Percentiles rank a stretch among this genome's conserved stretches.
Evolutionary conservation across 2,329 filamentous ascomycete species (phyloP).

Genomic region (Cercospora beticola): DNA sequence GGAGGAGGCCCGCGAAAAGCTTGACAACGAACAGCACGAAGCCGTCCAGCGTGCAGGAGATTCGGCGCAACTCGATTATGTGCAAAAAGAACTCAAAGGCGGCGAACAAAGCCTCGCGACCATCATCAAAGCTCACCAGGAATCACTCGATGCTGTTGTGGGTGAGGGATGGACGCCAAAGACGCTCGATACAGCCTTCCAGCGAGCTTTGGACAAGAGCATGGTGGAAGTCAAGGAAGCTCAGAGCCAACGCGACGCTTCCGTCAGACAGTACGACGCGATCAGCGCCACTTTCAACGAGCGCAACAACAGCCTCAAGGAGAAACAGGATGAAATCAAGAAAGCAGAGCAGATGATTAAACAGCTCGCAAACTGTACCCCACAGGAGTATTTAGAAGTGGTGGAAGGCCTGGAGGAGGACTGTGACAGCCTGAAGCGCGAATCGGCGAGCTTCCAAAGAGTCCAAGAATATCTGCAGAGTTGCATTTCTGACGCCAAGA

Average conservation of each 20-base stretch:
- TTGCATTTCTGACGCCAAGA: constrained; percentile 51
- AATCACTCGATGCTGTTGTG: constrained; percentile 66
- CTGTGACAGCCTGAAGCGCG: constrained; percentile 64
- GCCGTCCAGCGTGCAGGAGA: constrained; percentile 79
- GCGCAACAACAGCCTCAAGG: constrained; percentile 62
- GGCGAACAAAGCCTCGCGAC: constrained; percentile 74
- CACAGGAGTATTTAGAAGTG: constrained; percentile 53
- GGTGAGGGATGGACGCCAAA: constrained; percentile 66
- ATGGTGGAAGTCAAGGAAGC: constrained; percentile 60
- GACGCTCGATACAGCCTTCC: constrained; percentile 69
- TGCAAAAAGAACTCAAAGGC: constrained; percentile 76
- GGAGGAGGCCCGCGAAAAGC: constrained; percentile 68
- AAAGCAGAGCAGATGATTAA: constrained; percentile 53
- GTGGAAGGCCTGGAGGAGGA: constrained; percentile 46
- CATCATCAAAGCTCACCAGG: constrained; percentile 70
- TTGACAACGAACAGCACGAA: constrained; percentile 79
- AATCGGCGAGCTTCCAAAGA: constrained; percentile 26
- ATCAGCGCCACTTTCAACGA: constrained; percentile 71
- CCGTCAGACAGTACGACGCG: constrained; percentile 68
- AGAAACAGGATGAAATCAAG: constrained; percentile 62
- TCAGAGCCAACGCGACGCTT: constrained; percentile 68
- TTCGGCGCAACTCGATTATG: constrained; percentile 76
- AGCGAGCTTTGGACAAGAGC: constrained; percentile 61
- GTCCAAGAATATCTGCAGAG: constrained; percentile 30
- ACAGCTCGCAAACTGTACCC: constrained; percentile 49